Base-by-base conservation (phyloP, 2,329 filamentous ascomycete genomes). In the Cylindrodendrum hubeiense region DNA sequence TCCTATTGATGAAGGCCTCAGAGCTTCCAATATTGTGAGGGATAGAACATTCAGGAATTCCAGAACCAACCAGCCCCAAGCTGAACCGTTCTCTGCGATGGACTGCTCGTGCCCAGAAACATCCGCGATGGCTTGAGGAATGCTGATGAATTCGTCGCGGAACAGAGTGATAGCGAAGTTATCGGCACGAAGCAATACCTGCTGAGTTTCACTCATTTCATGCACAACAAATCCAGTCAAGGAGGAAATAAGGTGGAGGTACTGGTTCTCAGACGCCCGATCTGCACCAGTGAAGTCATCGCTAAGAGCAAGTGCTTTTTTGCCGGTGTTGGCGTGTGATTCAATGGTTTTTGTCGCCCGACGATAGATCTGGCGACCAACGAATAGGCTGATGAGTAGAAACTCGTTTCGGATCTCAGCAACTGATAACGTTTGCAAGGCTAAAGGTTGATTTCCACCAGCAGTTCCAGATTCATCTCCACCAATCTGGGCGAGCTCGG, bases 281-380 rank as follows among this genome's bases (percentile, higher is more conserved):
- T 79, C 75, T 2, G 65, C 57, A 1, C 66, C 72, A 13, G 60
- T 52, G 39, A 82, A 78, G 46, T 79, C 77, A 13, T 75, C 71
- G 24, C 77, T 79, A 12, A 82, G 68, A 12, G 64, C 68, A 19
- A 82, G 74, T 3, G 69, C 69, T 22, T 65, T 59, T 8, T 63
- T 68, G 6, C 64, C 64, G 30, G 69, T 66, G 15, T 64, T 61
- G 5, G 68, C 55, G 9, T 74, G 66, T 3, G 66, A 60, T 1
- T 71, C 68, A 24, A 77, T 67, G 7, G 67, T 55, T 39, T 76
- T 77, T 1, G 81, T 83, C 5, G 80, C 79, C 19, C 78, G 77
- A 8, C 79, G 78, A 67, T 85, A 86, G 3, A 86, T 76, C 21
- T 77, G 72, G 15, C 79, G 75, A 12, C 79, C 75, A 10, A 82